Conservation (phyloP, 1,139 yeast species). For the Casaregolazyma suthepensis region DNA sequence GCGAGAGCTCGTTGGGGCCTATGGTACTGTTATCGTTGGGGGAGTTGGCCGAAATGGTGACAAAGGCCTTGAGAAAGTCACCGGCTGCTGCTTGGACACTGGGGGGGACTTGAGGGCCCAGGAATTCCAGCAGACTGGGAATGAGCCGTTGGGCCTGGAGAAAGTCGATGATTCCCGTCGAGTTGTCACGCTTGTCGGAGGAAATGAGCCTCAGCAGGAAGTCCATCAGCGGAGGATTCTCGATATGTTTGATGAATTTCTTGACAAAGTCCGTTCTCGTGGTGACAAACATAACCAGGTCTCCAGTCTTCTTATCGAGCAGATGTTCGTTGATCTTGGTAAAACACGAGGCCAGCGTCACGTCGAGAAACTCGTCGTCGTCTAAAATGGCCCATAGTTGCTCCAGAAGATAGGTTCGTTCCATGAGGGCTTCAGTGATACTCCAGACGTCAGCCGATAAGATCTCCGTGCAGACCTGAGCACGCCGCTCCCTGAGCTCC, state of each 20-base stretch:
- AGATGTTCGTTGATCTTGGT: conserved; percentile 93
- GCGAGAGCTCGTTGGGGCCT: conserved; percentile 92
- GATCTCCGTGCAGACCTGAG: conserved; percentile 86
- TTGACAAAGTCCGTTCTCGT: conserved; percentile 58
- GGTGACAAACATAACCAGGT: conserved; percentile 66
- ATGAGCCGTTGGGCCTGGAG: conserved; percentile 61
- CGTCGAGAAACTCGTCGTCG: conserved; percentile 55
- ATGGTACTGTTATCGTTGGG: conserved; percentile 77
- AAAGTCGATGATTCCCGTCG: conserved; percentile 71
- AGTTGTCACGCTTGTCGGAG: conserved; percentile 70
- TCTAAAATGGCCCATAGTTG: conserved; percentile 79
- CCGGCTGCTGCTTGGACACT: conserved; percentile 91
- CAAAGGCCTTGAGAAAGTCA: conserved; percentile 88
- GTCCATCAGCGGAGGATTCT: conserved; percentile 82
- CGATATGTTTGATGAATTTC: conserved; percentile 69
- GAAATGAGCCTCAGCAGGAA: conserved; percentile 70
- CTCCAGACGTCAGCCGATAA: conserved; percentile 94
- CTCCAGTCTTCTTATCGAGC: conserved; percentile 83
- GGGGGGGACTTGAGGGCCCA: conserved; percentile 51
- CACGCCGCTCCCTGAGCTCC: conserved; percentile 51
- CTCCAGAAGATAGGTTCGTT: conserved; percentile 56
- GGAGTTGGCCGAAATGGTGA: conserved; percentile 91
- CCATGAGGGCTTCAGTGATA: conserved; percentile 85
- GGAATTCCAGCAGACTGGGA: conserved; percentile 50
- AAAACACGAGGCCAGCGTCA: conserved; percentile 76